phyloP scores from a whole-genome alignment of 495 filamentous ascomycete genomes.

The Talaromyces proteolyticus region DNA sequence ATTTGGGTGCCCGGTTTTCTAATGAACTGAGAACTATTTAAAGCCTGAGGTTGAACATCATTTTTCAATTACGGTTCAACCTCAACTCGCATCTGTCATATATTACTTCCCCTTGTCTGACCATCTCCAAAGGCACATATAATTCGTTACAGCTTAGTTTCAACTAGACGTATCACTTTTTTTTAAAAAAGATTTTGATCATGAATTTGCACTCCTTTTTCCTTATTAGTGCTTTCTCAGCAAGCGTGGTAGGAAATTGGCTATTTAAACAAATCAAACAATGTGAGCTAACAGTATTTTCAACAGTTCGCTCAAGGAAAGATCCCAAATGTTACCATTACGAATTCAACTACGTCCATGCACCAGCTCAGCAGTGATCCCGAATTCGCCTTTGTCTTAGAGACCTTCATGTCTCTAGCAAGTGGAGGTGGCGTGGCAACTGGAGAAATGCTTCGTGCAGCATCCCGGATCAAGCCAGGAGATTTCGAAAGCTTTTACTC shows the following conservation, averaged over 20 bases:
- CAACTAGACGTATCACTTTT: not conserved
- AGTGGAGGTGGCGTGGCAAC: conserved; percentile 22
- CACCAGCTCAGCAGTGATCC: conserved; percentile 13
- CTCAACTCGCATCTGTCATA: not conserved
- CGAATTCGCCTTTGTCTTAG: conserved; percentile 25
- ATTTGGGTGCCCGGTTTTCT: too few species aligned
- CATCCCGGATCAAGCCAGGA: conserved; percentile 20
- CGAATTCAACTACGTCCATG: not conserved
- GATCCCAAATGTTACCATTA: not conserved
- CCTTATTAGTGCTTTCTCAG: not conserved
- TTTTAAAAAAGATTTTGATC: not conserved
- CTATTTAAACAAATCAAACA: not conserved
- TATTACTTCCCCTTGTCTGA: not conserved
- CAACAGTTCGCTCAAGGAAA: not conserved
- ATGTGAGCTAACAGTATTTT: not conserved
- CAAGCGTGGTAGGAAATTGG: not conserved
- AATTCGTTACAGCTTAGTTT: too few species aligned
- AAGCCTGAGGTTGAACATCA: not conserved
- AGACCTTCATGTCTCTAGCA: conserved; percentile 13
- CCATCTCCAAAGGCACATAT: not conserved
- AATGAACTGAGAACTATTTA: too few species aligned
- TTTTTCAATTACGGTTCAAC: not conserved
- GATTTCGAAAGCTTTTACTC: conserved; percentile 23
- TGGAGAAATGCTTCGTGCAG: conserved; percentile 24
- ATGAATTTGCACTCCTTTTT: not conserved